phyloP scores from a whole-genome alignment of 495 filamentous ascomycete genomes.

The Delitschia confertaspora region DNA sequence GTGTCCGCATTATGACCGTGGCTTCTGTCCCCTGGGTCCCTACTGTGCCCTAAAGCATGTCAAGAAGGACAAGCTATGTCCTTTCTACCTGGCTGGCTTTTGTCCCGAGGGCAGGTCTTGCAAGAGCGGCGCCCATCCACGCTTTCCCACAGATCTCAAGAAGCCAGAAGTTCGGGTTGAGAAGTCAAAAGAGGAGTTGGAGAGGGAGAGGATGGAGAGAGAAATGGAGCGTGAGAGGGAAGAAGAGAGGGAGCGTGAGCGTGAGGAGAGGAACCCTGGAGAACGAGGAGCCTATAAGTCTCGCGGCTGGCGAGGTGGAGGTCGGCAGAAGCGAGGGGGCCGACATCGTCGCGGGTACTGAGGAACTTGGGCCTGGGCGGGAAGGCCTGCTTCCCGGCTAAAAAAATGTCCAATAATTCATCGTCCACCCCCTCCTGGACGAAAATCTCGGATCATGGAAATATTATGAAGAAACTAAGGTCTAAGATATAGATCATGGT shows the following conservation, averaged over 20 bases:
- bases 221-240: constrained; percentile 47
- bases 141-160: constrained; percentile 62
- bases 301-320: constrained; percentile 19
- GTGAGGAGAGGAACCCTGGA: constrained; percentile 23
- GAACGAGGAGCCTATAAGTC: constrained; percentile 10
- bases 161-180: constrained; percentile 57
- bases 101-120: constrained; percentile 79
- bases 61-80: constrained; percentile 58
- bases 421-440: too few species aligned
- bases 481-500: too few species aligned
- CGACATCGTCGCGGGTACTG: constrained; percentile 15
- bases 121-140: constrained; percentile 68
- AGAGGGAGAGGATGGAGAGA: constrained; percentile 42
- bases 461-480: too few species aligned
- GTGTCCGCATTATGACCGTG: constrained; percentile 91
- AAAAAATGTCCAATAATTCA: too few species aligned
- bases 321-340: constrained; percentile 14
- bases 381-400: too few species aligned
- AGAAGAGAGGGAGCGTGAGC: constrained; percentile 25
- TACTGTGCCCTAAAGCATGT: constrained; percentile 81
- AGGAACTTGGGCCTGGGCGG: too few species aligned
- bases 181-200: constrained; percentile 47
- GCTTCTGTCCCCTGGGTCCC: constrained; percentile 86
- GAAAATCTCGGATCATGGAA: too few species aligned
- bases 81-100: constrained; percentile 88